Evolutionary conservation across 208 protist species (phyloP).

Genomic region (Lotmaria passim): DNA sequence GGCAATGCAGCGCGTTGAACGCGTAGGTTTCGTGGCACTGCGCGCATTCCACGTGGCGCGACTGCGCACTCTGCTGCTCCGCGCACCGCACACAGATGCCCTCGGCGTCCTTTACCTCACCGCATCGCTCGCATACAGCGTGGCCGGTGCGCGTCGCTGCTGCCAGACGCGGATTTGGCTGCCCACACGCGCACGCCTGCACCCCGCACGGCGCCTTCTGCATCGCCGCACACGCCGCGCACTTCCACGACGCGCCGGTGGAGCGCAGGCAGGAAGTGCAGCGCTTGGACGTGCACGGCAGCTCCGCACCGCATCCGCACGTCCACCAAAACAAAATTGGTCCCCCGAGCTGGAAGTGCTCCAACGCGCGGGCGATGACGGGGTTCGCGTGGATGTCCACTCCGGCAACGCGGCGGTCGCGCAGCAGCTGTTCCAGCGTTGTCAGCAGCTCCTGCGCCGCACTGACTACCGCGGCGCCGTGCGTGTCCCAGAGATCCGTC

Average conservation of each 20-base stretch:
- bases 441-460: slow-evolving; percentile 39
- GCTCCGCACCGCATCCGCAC: slow-evolving; percentile 69
- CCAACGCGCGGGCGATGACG: slow-evolving; percentile 49
- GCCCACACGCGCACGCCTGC: slow-evolving; percentile 28
- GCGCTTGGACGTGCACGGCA: slow-evolving; percentile 59
- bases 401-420: slow-evolving; percentile 41
- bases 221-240: slow-evolving; percentile 33
- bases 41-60: slow-evolving; percentile 29
- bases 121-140: slow-evolving; percentile 46
- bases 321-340: slow-evolving; percentile 67
- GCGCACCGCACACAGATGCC: slow-evolving; percentile 40
- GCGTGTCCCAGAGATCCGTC: slow-evolving; percentile 49
- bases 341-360: slow-evolving; percentile 53
- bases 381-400: slow-evolving; percentile 60
- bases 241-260: slow-evolving; percentile 60
- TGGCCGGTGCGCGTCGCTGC: slow-evolving; percentile 19
- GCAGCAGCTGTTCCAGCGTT: slow-evolving; percentile 27
- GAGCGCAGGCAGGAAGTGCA: slow-evolving; percentile 67
- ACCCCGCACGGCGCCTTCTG: slow-evolving; percentile 18
- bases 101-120: slow-evolving; percentile 26
- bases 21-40: slow-evolving; percentile 44
- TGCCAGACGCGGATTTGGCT: slow-evolving; percentile 29
- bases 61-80: slow-evolving; percentile 6
- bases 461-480: slow-evolving; percentile 28
- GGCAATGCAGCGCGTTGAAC: slow-evolving; percentile 60